Conservation (phyloP, 768 basidiomycete genomes). For the Daedaleopsis sinensis region DNA sequence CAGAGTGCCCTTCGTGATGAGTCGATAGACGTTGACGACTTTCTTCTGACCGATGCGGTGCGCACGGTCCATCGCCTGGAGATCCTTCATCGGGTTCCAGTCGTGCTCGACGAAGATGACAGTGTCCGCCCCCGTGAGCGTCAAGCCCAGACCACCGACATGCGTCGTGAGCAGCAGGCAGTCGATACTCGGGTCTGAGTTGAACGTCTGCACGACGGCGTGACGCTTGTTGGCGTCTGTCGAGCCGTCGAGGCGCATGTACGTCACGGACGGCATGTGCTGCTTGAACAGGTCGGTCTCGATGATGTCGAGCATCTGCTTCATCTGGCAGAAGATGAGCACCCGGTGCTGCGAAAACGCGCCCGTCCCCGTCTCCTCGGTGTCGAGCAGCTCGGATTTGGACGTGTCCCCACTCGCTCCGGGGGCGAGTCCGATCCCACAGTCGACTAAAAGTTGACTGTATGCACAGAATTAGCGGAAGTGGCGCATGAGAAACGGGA, state of each 20-base stretch:
- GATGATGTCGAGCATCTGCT: conserved; percentile 98
- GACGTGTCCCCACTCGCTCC: conserved; percentile 50
- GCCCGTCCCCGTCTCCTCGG: conserved; percentile 51
- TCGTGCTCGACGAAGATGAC: conserved; percentile 99
- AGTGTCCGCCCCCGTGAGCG: conserved; percentile 96
- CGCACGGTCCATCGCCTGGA: conserved; percentile 99
- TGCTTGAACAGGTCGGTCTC: conserved; percentile 90
- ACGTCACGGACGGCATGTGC: conserved; percentile 94
- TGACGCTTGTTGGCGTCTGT: conserved; percentile 95
- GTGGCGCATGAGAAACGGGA: neutral
- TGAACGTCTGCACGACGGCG: conserved; percentile 97
- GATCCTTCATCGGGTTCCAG: conserved; percentile 99
- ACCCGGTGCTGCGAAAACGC: conserved; percentile 95
- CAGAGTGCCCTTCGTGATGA: conserved; percentile 95
- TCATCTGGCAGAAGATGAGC: conserved; percentile 99
- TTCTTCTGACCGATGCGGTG: conserved; percentile 99
- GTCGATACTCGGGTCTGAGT: conserved; percentile 96
- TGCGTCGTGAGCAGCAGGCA: conserved; percentile 94
- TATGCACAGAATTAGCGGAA: neutral
- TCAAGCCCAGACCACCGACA: conserved; percentile 94
- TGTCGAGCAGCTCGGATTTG: conserved; percentile 71
- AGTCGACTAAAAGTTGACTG: conserved; percentile 93
- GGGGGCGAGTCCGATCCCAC: conserved; percentile 79
- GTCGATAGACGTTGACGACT: conserved; percentile 97
- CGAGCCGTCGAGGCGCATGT: conserved; percentile 95